Conservation (phyloP, 495 filamentous ascomycete species). For the Podospora anserina region DNA sequence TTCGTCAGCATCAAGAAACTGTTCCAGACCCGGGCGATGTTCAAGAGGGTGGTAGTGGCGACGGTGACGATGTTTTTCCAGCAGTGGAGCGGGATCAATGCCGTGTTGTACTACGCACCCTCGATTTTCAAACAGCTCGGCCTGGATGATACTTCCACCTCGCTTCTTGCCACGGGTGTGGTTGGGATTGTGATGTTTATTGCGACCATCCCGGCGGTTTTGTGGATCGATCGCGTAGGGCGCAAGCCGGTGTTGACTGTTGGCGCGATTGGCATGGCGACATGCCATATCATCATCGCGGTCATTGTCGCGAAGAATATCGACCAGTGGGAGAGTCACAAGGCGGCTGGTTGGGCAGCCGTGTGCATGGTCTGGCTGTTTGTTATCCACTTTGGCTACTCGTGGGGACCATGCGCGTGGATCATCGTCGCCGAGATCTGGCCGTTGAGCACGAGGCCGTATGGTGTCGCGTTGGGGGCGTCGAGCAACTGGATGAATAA, state of each 20-base stretch:
- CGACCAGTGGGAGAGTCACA: slow-evolving; percentile 54
- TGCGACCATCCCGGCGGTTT: slow-evolving; percentile 64
- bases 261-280: slow-evolving; percentile 57
- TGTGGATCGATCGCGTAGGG: slow-evolving; percentile 61
- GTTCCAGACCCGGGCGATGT: slow-evolving; percentile 71
- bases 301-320: slow-evolving; percentile 66
- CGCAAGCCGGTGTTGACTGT: slow-evolving; percentile 56
- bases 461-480: slow-evolving; percentile 70
- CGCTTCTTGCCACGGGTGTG: slow-evolving; percentile 74
- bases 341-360: slow-evolving; percentile 70
- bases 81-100: slow-evolving; percentile 73
- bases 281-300: slow-evolving; percentile 69
- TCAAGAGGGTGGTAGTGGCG: slow-evolving; percentile 67
- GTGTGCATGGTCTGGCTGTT: slow-evolving; percentile 82
- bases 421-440: slow-evolving; percentile 71
- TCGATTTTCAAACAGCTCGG: slow-evolving; percentile 71
- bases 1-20: slow-evolving; percentile 69
- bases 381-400: slow-evolving; percentile 76
- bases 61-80: slow-evolving; percentile 72
- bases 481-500: slow-evolving; percentile 57
- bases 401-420: slow-evolving; percentile 71
- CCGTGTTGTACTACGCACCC: slow-evolving; percentile 70
- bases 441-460: slow-evolving; percentile 69
- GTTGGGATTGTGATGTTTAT: slow-evolving; percentile 74
- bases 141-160: slow-evolving; percentile 57